These are phyloP conservation scores for Stygiomarasmius scandens DNA, from an alignment of 1,284 basidiomycete species.

Conservation along the genomic window DNA sequence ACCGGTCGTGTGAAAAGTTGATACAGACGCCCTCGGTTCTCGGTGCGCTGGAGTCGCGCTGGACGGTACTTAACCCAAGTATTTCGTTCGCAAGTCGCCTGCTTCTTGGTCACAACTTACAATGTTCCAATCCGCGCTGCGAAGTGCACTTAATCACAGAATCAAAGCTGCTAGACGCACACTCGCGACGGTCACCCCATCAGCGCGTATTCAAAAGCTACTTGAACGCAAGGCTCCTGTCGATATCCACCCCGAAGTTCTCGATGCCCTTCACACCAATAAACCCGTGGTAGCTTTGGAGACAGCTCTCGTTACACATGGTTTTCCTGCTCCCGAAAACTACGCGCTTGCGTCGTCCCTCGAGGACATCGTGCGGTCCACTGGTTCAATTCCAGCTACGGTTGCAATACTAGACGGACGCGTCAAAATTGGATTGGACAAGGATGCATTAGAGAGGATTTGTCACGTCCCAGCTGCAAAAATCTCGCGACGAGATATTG, in stretches of 20 bases:
- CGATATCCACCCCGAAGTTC: conserved; percentile 79
- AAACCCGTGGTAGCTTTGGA: conserved; percentile 72
- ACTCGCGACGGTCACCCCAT: not conserved
- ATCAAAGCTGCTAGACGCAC: not conserved
- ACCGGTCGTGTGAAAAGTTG: not conserved
- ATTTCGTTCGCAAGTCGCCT: not conserved
- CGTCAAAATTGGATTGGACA: conserved; percentile 83
- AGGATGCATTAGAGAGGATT: conserved; percentile 70
- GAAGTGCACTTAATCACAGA: not conserved
- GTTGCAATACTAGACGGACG: conserved; percentile 86
- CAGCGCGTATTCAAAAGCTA: not conserved
- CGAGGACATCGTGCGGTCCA: conserved; percentile 78
- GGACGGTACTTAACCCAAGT: not conserved
- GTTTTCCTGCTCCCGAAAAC: conserved; percentile 83
- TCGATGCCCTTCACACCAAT: conserved; percentile 67
- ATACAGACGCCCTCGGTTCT: not conserved
- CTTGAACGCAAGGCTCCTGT: conserved; percentile 40
- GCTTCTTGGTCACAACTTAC: too few relatives aligned
- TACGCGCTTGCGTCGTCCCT: conserved; percentile 73
- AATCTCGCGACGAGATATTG: conserved; percentile 88
- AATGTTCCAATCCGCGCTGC: not conserved
- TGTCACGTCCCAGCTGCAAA: conserved; percentile 71
- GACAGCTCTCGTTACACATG: conserved; percentile 92
- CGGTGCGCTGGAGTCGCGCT: too few relatives aligned
- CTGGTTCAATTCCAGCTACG: conserved; percentile 86